Percentiles rank a stretch among this genome's conserved stretches.
phyloP scores from a whole-genome alignment of 2,329 filamentous ascomycete species.

The Biscogniauxia sp. region DNA sequence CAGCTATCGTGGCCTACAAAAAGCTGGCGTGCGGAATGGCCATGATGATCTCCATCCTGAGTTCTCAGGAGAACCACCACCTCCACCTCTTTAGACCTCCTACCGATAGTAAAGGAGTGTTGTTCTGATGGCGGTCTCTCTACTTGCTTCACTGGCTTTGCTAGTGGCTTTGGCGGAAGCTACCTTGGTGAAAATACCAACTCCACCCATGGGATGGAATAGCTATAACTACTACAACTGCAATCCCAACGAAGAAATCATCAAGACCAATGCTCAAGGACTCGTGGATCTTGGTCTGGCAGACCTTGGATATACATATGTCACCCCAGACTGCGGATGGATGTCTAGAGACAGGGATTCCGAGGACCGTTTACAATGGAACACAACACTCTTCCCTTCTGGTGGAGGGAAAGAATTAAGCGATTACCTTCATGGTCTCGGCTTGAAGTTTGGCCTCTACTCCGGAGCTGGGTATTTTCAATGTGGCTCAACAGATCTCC shows the following conservation, averaged over 20 bases:
- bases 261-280: slow-evolving; percentile 51
- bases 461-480: slow-evolving; percentile 47
- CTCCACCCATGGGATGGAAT: slow-evolving; percentile 55
- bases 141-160: slow-evolving; percentile 3
- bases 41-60: background rate
- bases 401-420: slow-evolving; percentile 45
- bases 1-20: slow-evolving; percentile 5
- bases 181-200: slow-evolving; percentile 22
- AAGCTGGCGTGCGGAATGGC: background rate
- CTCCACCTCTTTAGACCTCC: background rate
- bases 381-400: slow-evolving; percentile 48
- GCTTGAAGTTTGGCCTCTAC: slow-evolving; percentile 54
- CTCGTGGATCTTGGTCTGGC: slow-evolving; percentile 51
- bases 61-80: background rate
- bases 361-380: slow-evolving; percentile 49
- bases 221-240: slow-evolving; percentile 57
- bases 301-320: slow-evolving; percentile 52
- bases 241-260: slow-evolving; percentile 45
- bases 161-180: slow-evolving; percentile 16
- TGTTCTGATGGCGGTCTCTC: slow-evolving; percentile 1
- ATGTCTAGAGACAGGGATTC: slow-evolving; percentile 37
- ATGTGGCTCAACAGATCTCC: slow-evolving; percentile 41
- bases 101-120: background rate
- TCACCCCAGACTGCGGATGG: slow-evolving; percentile 62
- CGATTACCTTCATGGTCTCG: slow-evolving; percentile 46